phyloP scores from a whole-genome alignment of 306 rosid genomes.

The Fragaria iinumae region DNA sequence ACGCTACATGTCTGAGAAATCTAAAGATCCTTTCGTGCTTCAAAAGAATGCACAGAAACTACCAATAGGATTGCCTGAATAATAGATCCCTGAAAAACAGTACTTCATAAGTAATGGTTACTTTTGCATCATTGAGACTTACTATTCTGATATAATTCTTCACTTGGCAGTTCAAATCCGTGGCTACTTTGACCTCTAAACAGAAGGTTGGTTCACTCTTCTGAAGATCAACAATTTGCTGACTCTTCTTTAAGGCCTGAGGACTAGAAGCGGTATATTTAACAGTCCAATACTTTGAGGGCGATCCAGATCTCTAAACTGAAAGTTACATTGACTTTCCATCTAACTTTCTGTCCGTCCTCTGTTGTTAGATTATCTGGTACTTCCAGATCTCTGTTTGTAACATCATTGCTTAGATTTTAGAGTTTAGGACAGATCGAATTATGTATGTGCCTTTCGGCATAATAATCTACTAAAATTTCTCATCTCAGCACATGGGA shows the following conservation, averaged over 20 bases:
- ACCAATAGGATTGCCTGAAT: neutral
- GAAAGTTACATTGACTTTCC: constrained; percentile 17
- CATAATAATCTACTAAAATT: constrained; percentile 28
- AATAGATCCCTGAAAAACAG: neutral
- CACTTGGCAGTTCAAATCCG: constrained; percentile 63
- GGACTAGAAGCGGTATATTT: constrained; percentile 17
- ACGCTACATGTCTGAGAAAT: neutral
- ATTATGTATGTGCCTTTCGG: constrained; percentile 18
- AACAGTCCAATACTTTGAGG: constrained; percentile 18
- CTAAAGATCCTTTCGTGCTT: neutral
- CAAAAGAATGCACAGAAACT: neutral
- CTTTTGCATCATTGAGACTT: neutral
- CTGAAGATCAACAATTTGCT: constrained; percentile 33
- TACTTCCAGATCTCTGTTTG: constrained; percentile 42
- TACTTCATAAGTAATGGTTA: neutral
- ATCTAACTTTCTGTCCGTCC: constrained; percentile 20
- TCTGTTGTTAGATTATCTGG: constrained; percentile 35
- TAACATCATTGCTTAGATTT: constrained; percentile 27
- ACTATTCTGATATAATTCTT: constrained; percentile 9
- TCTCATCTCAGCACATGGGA: constrained; percentile 22
- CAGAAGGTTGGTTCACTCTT: constrained; percentile 53
- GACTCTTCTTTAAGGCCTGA: constrained; percentile 24
- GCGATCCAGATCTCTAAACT: constrained; percentile 22
- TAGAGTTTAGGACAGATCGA: constrained; percentile 25
- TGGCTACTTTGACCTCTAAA: constrained; percentile 55